phyloP scores from a whole-genome alignment of 352 stramenopile genomes.

The Phytopythium montanum region DNA sequence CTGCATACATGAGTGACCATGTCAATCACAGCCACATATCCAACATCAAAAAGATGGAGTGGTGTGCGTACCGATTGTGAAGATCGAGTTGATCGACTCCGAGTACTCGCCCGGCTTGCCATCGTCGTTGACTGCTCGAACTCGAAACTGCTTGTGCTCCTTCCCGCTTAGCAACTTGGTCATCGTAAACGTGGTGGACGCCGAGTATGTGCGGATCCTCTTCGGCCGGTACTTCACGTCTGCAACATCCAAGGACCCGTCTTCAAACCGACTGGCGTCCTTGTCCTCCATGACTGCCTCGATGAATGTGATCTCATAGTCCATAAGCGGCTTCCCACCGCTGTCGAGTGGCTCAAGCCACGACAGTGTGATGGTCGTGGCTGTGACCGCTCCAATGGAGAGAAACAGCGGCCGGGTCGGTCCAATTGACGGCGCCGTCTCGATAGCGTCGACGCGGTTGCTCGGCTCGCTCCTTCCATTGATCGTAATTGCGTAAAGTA shows the following conservation, averaged over 20 bases:
- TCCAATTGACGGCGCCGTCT: slow-evolving; percentile 24
- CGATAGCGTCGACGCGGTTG: slow-evolving; percentile 35
- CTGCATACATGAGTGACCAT: slow-evolving; percentile 14
- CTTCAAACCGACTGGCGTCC: slow-evolving; percentile 8
- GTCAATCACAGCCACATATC: slow-evolving; percentile 5
- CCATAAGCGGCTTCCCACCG: slow-evolving; percentile 48
- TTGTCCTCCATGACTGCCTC: slow-evolving; percentile 63
- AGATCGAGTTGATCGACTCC: slow-evolving; percentile 39
- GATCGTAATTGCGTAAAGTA: slow-evolving; percentile 43
- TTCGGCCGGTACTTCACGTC: slow-evolving; percentile 53
- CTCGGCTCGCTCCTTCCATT: slow-evolving; percentile 49
- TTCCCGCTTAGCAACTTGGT: slow-evolving; percentile 52
- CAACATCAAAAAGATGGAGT: not conserved
- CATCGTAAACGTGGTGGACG: slow-evolving; percentile 30
- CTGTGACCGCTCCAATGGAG: slow-evolving; percentile 40
- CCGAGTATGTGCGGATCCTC: slow-evolving; percentile 47
- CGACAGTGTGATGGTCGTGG: slow-evolving; percentile 56
- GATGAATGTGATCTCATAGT: slow-evolving; percentile 65
- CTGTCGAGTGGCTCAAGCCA: slow-evolving; percentile 61
- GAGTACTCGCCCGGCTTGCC: slow-evolving; percentile 56
- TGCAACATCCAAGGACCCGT: slow-evolving; percentile 45
- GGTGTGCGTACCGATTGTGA: slow-evolving; percentile 52
- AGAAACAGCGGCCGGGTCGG: slow-evolving; percentile 50
- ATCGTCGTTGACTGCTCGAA: slow-evolving; percentile 54
- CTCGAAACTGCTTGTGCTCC: slow-evolving; percentile 59